Evolutionary conservation across 306 rosid genomes (phyloP).

Genomic region (Cyclanthera cordifolia): DNA sequence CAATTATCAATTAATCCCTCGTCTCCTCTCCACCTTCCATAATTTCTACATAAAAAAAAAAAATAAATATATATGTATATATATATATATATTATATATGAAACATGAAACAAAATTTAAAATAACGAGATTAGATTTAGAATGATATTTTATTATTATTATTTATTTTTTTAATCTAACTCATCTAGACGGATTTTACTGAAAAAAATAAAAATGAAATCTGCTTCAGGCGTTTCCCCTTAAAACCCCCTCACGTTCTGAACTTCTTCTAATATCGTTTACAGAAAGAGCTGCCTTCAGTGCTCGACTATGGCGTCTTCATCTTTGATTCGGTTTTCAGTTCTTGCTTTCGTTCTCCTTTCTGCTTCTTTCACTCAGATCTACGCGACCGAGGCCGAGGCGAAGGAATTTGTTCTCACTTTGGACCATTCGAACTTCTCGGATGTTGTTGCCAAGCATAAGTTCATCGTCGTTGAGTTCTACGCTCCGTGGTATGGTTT

Average conservation of each 20-base stretch:
- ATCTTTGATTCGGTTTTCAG: conserved; percentile 24
- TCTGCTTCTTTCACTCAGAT: not conserved
- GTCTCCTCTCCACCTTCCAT: too few species aligned
- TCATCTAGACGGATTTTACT: not conserved
- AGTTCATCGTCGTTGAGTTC: conserved; percentile 87
- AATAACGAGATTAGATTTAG: not conserved
- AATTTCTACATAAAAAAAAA: too few species aligned
- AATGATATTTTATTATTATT: not conserved
- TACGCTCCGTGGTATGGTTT: conserved; percentile 69
- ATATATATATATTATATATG: too few species aligned
- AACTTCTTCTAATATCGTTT: not conserved
- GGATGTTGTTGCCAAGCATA: conserved; percentile 55
- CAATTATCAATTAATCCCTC: too few species aligned
- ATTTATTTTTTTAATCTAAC: not conserved
- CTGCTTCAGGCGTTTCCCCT: not conserved
- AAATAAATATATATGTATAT: too few species aligned
- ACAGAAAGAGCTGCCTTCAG: not conserved
- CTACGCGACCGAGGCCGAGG: conserved; percentile 18
- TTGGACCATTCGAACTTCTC: conserved; percentile 72
- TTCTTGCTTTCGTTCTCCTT: conserved; percentile 20
- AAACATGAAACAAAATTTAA: not conserved
- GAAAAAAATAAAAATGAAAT: not conserved
- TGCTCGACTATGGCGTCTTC: conserved; percentile 38
- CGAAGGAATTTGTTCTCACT: conserved; percentile 73
- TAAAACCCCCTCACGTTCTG: not conserved